phyloP scores from a whole-genome alignment of 164 flowering plant genomes.

The grape (Vitis vinifera) region ASM3070453v1 NC_081809.1:9958501-9959000 shows the following conservation, averaged over 20 bases:
- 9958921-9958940: constrained; percentile 40
- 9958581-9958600: constrained; percentile 73
- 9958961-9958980: constrained; percentile 18
- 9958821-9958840: constrained; percentile 36
- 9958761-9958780: constrained; percentile 51
- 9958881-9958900: constrained; percentile 39
- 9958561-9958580: constrained; percentile 73
- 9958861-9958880: constrained; percentile 64
- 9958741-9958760: neutral
- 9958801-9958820: constrained; percentile 68
- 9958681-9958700: too few relatives aligned
- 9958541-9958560: constrained; percentile 70
- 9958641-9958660: constrained; percentile 31
- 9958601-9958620: constrained; percentile 64
- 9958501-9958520: constrained; percentile 74
- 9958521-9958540: constrained; percentile 67
- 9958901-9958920: constrained; percentile 51
- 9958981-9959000: neutral
- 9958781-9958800: constrained; percentile 46
- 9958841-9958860: constrained; percentile 37
- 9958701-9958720: too few relatives aligned
- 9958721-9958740: too few relatives aligned
- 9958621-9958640: constrained; percentile 21
- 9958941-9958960: constrained; percentile 61
- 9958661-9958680: constrained; percentile 11